Evolutionary conservation across 768 basidiomycete species (phyloP).

Genomic region (Rubroboletus pulcherrimus): DNA sequence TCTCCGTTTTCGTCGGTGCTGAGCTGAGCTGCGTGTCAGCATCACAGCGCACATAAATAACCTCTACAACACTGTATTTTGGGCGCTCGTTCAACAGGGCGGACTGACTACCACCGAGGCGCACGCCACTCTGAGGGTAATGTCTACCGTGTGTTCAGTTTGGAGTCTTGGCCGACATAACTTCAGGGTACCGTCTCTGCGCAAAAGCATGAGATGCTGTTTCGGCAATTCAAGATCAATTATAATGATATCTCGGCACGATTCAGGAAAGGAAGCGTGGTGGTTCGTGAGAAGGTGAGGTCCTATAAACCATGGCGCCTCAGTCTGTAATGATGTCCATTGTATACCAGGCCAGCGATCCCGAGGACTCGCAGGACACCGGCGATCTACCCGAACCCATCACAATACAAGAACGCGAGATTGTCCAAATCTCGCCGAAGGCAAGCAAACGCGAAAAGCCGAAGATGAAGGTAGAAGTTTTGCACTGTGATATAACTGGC

Average conservation of each 20-base stretch:
- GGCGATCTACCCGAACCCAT: not conserved
- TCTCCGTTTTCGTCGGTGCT: not conserved
- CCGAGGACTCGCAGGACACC: not conserved
- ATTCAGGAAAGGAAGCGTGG: constrained; percentile 81
- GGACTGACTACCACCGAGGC: constrained; percentile 76
- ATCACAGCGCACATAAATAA: constrained; percentile 92
- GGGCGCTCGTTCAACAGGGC: constrained; percentile 88
- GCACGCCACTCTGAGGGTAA: constrained; percentile 72
- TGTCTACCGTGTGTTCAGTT: constrained; percentile 6
- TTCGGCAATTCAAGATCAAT: constrained; percentile 77
- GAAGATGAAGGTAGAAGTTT: constrained; percentile 47
- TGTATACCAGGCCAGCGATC: constrained; percentile 6
- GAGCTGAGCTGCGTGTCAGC: constrained; percentile 17
- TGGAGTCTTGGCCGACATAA: constrained; percentile 9
- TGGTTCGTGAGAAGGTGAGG: constrained; percentile 63
- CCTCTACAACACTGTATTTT: constrained; percentile 93
- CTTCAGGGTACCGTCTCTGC: constrained; percentile 81
- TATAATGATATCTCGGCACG: constrained; percentile 73
- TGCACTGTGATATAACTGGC: constrained; percentile 83
- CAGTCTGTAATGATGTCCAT: not conserved
- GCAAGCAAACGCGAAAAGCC: constrained; percentile 34
- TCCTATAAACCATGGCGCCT: not conserved
- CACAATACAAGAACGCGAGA: not conserved
- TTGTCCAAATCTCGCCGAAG: constrained; percentile 16
- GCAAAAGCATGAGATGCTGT: constrained; percentile 90